Evolutionary conservation across 192 early-diverging fungal genomes (phyloP), one percentile per base, ranked within the genome.

Genomic region (Coemansia reversa): DNA sequence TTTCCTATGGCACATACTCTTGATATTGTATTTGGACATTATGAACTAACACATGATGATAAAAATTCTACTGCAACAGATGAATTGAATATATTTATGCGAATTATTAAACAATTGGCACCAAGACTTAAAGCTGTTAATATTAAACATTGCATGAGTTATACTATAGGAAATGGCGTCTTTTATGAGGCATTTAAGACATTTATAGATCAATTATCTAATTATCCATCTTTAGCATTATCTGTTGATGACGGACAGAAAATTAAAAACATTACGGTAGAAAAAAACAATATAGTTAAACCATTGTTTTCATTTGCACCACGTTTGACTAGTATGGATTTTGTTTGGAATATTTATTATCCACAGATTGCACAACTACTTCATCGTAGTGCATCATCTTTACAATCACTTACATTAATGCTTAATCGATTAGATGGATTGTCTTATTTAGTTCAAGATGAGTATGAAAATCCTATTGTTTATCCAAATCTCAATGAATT

Each of bases 331-430:
- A 55, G 55, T 29, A 39, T 65, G 9, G 25, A 19, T 20, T 56
- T 65, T 49, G 39, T 42, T 2, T 65, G 63, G 63, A 65, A 65
- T 24, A 65, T 65, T 3, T 65, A 57, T 14, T 27, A 57, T 29
- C 35, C 24, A 14, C n/a, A 56, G 5, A 57, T 55, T 2, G 39
- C 23, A 4, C 65, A 66, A 55, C 56, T 66, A 3, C n/a, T 66
- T 4, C 65, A 59, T 24, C 25, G 28, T 12, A 66, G 42, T 27
- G 19, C 65, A 2, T 12, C 24, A 9, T 42, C 65, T 0, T 50
- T 66, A 29, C 23, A 58, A 20, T 9, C 32, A 6, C 65, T 66
- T 19, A 35, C 50, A 0, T 12, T 66, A 18, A 45, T 45, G 30
- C 49, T 65, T 27, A 57, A 65, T 47, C 23, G 56, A 16, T n/a